Evolutionary conservation across 768 basidiomycete species (phyloP).

Genomic region (Suillus americanus): DNA sequence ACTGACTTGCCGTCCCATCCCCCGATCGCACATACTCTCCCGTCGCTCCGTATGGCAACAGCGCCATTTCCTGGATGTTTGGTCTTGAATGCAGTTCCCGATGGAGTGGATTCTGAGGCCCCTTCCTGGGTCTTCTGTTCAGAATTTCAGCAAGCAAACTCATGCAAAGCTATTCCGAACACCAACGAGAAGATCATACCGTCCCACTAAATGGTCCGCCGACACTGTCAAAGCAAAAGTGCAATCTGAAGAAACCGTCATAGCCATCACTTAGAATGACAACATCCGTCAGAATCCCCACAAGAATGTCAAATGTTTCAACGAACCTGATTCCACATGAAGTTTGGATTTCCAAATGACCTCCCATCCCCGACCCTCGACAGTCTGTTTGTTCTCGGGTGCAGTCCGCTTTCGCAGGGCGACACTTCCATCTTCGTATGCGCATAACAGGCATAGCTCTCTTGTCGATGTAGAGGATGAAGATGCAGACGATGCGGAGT

Average conservation of each 20-base stretch:
- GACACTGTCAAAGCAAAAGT: slow-evolving; percentile 76
- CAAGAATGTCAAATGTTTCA: not conserved
- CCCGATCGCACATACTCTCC: slow-evolving; percentile 79
- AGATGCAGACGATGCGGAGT: slow-evolving; percentile 29
- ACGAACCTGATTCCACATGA: slow-evolving; percentile 73
- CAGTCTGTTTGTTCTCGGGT: slow-evolving; percentile 37
- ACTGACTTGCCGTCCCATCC: slow-evolving; percentile 94
- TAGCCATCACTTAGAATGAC: slow-evolving; percentile 22
- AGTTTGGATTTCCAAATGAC: slow-evolving; percentile 62
- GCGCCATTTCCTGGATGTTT: slow-evolving; percentile 80
- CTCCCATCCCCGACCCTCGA: slow-evolving; percentile 78
- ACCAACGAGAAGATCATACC: slow-evolving; percentile 57
- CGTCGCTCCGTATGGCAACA: slow-evolving; percentile 74
- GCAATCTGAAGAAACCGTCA: slow-evolving; percentile 63
- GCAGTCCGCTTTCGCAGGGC: slow-evolving; percentile 54
- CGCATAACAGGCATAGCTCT: slow-evolving; percentile 64
- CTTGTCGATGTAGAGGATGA: slow-evolving; percentile 29
- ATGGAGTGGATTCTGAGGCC: slow-evolving; percentile 18
- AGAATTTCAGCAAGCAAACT: slow-evolving; percentile 1
- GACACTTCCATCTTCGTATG: slow-evolving; percentile 90
- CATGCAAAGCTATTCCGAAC: not conserved
- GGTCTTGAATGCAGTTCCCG: slow-evolving; percentile 46
- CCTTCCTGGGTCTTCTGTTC: slow-evolving; percentile 14
- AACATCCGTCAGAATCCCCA: not conserved
- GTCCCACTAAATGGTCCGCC: slow-evolving; percentile 77